phyloP scores from a whole-genome alignment of 208 protist genomes.

The Trypanosoma grayi region DNA sequence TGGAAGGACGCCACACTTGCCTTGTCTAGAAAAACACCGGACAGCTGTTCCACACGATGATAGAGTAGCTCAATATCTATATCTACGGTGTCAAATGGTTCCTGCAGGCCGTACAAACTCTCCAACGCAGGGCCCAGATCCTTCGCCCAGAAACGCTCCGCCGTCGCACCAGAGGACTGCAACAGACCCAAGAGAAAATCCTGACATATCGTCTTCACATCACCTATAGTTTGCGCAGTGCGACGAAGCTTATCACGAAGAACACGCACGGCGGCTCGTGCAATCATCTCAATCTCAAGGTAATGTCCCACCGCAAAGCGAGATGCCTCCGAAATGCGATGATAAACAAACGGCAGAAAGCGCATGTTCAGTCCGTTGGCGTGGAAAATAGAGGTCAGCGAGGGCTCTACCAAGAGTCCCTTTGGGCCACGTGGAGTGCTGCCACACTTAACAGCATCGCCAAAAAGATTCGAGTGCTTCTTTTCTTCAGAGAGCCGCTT shows the following conservation, averaged over 20 bases:
- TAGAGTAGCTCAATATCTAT: conserved; percentile 56
- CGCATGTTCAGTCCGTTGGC: conserved; percentile 71
- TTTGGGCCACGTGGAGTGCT: conserved; percentile 29
- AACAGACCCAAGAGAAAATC: conserved; percentile 53
- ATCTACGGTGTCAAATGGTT: conserved; percentile 50
- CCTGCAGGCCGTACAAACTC: conserved; percentile 38
- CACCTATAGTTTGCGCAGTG: conserved; percentile 28
- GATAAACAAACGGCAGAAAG: conserved; percentile 77
- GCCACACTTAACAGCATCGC: conserved; percentile 58
- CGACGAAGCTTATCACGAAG: conserved; percentile 50
- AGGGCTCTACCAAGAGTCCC: conserved; percentile 54
- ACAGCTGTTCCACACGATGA: conserved; percentile 39
- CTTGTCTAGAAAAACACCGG: conserved; percentile 51
- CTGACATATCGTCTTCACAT: conserved; percentile 27
- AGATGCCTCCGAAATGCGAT: conserved; percentile 48
- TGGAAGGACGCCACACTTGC: conserved; percentile 35
- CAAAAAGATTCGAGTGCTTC: conserved; percentile 22
- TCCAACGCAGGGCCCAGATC: conserved; percentile 63
- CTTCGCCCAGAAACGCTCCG: conserved; percentile 64
- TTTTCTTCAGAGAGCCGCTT: conserved; percentile 26
- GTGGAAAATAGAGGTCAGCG: conserved; percentile 53
- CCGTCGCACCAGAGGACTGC: conserved; percentile 33
- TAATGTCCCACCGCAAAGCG: conserved; percentile 55
- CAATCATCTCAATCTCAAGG: conserved; percentile 73
- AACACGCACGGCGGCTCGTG: conserved; percentile 55